A percentile compares a stretch with the other conserved stretches of the same genome.
These are phyloP conservation scores for Acacia confusa DNA, from an alignment of 306 rosid species.

Conservation along the genomic window DNA sequence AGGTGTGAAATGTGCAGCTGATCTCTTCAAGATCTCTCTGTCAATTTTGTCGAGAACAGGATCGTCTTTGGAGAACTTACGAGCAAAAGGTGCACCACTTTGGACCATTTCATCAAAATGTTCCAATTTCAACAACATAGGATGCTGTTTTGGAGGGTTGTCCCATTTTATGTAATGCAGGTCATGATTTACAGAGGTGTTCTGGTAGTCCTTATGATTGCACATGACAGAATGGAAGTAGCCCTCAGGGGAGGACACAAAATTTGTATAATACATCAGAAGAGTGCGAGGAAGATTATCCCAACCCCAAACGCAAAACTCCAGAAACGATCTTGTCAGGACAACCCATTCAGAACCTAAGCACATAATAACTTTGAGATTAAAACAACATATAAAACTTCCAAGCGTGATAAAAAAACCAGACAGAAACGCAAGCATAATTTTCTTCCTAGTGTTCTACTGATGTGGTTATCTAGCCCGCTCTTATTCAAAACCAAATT, in stretches of 20 bases:
- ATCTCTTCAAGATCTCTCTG: conserved; percentile 53
- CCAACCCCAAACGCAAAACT: conserved; percentile 86
- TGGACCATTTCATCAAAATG: conserved; percentile 71
- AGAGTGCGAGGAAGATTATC: conserved; percentile 92
- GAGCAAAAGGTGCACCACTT: conserved; percentile 78
- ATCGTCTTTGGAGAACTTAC: conserved; percentile 55
- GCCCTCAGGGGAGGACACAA: conserved; percentile 76
- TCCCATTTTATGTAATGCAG: conserved; percentile 76
- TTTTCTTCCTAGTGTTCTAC: background rate
- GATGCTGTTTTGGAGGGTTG: conserved; percentile 68
- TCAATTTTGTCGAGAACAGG: conserved; percentile 75
- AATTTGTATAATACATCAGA: conserved; percentile 85
- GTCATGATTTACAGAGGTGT: conserved; percentile 82
- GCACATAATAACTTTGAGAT: conserved; percentile 5
- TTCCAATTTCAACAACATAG: conserved; percentile 51
- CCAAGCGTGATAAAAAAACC: background rate
- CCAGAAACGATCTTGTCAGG: conserved; percentile 68
- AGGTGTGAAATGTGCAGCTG: conserved; percentile 54
- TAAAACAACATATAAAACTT: background rate
- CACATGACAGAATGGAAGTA: conserved; percentile 89
- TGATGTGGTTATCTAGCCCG: background rate
- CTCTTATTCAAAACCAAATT: background rate
- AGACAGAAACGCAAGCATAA: background rate
- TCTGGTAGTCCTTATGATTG: conserved; percentile 90
- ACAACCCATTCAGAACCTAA: conserved; percentile 82